These are phyloP conservation scores for Setaria viridis DNA, from an alignment of 202 grass and related monocot genomes.

Conservation along the genomic window DNA sequence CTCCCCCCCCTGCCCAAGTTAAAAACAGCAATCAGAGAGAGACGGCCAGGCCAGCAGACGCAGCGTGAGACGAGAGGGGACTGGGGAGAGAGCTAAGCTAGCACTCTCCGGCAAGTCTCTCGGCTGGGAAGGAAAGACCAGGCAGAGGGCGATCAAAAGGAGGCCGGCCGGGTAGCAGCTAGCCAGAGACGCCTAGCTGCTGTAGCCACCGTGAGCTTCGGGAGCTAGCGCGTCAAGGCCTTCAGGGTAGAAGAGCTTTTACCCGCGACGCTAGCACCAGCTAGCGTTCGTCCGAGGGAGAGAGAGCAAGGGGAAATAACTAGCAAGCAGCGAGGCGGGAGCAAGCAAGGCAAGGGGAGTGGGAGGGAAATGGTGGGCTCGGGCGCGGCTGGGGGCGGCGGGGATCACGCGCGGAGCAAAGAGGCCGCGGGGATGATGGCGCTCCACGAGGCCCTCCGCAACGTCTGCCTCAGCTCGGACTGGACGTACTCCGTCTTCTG, in stretches of 20 bases:
- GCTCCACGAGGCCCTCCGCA: constrained; percentile 89
- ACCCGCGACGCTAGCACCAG: background rate
- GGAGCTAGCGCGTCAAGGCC: no score
- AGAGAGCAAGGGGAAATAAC: background rate
- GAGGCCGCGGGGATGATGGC: constrained; percentile 98
- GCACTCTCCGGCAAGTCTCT: background rate
- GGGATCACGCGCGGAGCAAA: constrained; percentile 82
- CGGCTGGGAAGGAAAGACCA: constrained; percentile 21
- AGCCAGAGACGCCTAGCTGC: constrained; percentile 20
- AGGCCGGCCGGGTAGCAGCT: constrained; percentile 42
- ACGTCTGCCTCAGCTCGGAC: constrained; percentile 98
- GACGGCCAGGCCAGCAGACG: constrained; percentile 18
- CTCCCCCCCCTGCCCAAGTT: constrained; percentile 43
- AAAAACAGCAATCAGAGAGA: constrained; percentile 62
- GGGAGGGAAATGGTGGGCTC: constrained; percentile 74
- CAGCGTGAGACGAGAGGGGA: background rate
- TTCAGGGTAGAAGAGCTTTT: constrained; percentile 30
- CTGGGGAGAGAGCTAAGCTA: background rate
- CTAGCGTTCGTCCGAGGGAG: background rate
- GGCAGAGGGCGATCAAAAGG: constrained; percentile 51
- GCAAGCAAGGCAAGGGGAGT: no score
- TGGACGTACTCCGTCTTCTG: constrained; percentile 99
- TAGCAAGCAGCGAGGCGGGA: background rate
- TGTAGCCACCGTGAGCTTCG: constrained; percentile 19
- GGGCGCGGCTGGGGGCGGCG: constrained; percentile 58